These are phyloP conservation scores for Osmozyma mogii DNA, from an alignment of 805 yeast species.

Conservation along the genomic window DNA sequence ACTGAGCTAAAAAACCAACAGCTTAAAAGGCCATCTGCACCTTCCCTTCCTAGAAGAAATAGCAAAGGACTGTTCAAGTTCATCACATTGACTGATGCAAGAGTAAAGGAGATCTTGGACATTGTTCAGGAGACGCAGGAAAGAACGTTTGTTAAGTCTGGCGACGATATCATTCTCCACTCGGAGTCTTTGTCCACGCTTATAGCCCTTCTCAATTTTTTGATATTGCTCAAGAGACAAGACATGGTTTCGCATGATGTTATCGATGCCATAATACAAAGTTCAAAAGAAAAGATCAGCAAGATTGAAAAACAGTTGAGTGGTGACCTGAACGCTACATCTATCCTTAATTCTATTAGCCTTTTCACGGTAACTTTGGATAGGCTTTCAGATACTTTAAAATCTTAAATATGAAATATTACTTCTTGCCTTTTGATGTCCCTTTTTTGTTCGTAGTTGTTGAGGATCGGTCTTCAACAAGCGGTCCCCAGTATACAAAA, in stretches of 20 bases:
- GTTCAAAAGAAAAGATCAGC: too few relatives aligned
- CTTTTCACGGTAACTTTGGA: conserved; percentile 28
- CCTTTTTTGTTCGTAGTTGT: conserved; percentile 17
- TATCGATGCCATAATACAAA: too few relatives aligned
- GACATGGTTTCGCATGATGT: too few relatives aligned
- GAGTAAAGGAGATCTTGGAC: conserved; percentile 36
- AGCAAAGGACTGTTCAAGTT: conserved; percentile 23
- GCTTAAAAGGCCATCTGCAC: conserved; percentile 5
- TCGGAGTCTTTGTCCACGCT: conserved; percentile 32
- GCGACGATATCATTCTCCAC: too few relatives aligned
- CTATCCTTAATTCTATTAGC: conserved; percentile 25
- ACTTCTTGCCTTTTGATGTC: conserved; percentile 19
- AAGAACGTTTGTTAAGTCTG: conserved; percentile 21
- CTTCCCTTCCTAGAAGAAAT: conserved; percentile 14
- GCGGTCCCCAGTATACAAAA: conserved; percentile 90
- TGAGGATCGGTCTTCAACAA: conserved; percentile 45
- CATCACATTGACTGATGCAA: conserved; percentile 34
- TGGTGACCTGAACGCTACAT: too few relatives aligned
- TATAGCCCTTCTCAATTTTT: conserved; percentile 51
- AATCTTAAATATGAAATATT: neutral
- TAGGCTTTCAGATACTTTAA: conserved; percentile 21
- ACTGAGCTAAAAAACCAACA: conserved; percentile 16
- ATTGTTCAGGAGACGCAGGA: conserved; percentile 32
- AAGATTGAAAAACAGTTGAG: too few relatives aligned
- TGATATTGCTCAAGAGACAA: conserved; percentile 22